phyloP scores from a whole-genome alignment of 345 rosid genomes.

The Alliaria petiolata region DNA sequence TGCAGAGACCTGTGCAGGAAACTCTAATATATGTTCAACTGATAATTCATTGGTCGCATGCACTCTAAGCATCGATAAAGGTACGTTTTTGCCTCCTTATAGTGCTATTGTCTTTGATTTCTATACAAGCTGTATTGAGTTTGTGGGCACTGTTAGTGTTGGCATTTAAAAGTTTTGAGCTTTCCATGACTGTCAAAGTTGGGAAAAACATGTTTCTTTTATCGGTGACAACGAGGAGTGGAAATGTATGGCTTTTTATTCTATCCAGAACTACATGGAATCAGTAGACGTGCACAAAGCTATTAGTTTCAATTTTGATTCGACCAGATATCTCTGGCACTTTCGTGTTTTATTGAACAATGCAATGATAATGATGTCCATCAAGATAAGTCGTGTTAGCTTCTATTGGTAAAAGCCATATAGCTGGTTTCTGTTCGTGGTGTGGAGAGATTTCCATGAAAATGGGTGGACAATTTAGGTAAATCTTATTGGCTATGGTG shows the following conservation, averaged over 20 bases:
- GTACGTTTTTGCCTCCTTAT: conserved; percentile 31
- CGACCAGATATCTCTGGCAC: background rate
- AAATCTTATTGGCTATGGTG: background rate
- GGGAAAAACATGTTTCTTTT: background rate
- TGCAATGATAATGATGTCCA: background rate
- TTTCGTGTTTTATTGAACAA: background rate
- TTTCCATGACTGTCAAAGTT: background rate
- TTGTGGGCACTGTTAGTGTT: too few species aligned
- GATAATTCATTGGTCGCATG: conserved; percentile 46
- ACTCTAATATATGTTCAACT: conserved; percentile 38
- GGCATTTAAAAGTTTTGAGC: background rate
- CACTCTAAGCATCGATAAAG: conserved; percentile 41
- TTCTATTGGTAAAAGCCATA: too few species aligned
- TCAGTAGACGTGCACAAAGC: background rate
- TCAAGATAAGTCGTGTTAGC: background rate
- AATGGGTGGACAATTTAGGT: background rate
- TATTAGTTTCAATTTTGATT: background rate
- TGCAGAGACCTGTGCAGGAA: conserved; percentile 54
- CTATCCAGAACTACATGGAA: background rate
- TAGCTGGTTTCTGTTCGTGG: background rate
- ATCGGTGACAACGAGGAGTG: background rate
- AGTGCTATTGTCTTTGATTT: background rate
- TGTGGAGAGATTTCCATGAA: background rate
- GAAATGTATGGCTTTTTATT: background rate
- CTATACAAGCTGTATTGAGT: background rate